Base-by-base conservation (phyloP, 2,329 filamentous ascomycete genomes). In the Acephala macrosclerotiorum region DNA sequence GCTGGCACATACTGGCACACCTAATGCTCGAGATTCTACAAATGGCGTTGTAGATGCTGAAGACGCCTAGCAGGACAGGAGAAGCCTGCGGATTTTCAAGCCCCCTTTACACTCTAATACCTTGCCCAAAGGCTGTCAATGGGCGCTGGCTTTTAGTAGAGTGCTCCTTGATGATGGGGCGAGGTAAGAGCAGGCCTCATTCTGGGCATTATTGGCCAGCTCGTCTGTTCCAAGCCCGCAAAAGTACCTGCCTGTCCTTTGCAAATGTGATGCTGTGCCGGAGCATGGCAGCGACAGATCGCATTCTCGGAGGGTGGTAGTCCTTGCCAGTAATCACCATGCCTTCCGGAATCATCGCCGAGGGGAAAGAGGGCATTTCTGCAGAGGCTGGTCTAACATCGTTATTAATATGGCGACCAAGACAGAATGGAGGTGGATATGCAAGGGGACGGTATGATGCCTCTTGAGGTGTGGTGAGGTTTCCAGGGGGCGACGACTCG, bases 31-130 rank as follows among this genome's bases (percentile, higher is more conserved):
- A 61, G 49, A 45, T 33, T 49, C 36, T 45, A 25, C 35, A 56
- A 56, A 56, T 57, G 38, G 49, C 49, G 60, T 35, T 47, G 47
- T 40, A 55, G 58, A 58, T 45, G 35, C 16, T 45, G 60, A 47
- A 47, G 26, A 26, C 35, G 49, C 36, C 35, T 25, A 36, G 51
- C 25, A 47, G 20, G 49, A 20, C 18, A 51, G 45, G 51, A 55
- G 45, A 38, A 29, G 29, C 29, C 29, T 33, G 29, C 4, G 4
- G 29, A 38, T 47, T 49, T 57, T 57, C 51, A 56, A 62, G 51
- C 35, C 49, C 51, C 33, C 49, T 35, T 56, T 18, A 18, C 29
- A 22, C 12, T 40, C 49, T 25, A 25, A 25, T 25, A 3, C 25
- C 22, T 29, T 53, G 18, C 53, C 53, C 38, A 25, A 58, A 49